phyloP scores from a whole-genome alignment of 306 rosid genomes.

The Ochetophila trinervis region DNA sequence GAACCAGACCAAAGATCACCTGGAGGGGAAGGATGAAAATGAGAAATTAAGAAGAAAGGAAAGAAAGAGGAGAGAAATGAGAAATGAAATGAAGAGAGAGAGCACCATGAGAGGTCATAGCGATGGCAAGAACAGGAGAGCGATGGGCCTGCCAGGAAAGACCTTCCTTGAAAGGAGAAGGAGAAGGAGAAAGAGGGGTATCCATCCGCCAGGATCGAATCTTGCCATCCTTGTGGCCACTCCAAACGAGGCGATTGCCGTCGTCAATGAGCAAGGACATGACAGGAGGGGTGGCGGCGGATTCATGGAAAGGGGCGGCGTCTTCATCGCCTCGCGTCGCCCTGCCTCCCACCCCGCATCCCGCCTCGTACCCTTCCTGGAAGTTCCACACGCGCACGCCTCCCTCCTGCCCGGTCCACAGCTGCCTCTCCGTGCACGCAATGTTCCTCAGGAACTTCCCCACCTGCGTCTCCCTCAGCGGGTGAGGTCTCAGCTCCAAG shows the following conservation, averaged over 20 bases:
- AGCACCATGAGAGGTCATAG: conserved; percentile 58
- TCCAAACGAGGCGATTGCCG: conserved; percentile 70
- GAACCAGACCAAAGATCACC: conserved; percentile 98
- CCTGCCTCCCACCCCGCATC: conserved; percentile 68
- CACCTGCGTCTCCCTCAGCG: conserved; percentile 85
- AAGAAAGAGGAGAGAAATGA: not conserved
- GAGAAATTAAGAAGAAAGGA: not conserved
- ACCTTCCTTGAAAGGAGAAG: conserved; percentile 83
- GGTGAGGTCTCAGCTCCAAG: conserved; percentile 90
- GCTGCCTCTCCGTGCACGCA: conserved; percentile 75
- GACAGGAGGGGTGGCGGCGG: conserved; percentile 69
- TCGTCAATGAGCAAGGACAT: conserved; percentile 59
- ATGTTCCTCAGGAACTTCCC: conserved; percentile 85
- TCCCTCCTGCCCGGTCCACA: conserved; percentile 94
- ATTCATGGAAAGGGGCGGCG: conserved; percentile 83
- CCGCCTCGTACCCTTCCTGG: conserved; percentile 50
- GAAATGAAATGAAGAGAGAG: not conserved
- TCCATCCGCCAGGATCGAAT: conserved; percentile 88
- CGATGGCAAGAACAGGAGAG: conserved; percentile 80
- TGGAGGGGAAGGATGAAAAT: conserved; percentile 16
- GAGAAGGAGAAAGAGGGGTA: conserved; percentile 41
- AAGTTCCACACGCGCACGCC: conserved; percentile 87
- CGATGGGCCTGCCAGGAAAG: conserved; percentile 97
- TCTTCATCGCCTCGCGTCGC: conserved; percentile 92
- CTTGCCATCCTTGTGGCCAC: conserved; percentile 96